Percentiles rank a stretch among this genome's conserved stretches.
Conservation (phyloP, 2,329 filamentous ascomycete species). For the Furcasterigmium furcatum region DNA sequence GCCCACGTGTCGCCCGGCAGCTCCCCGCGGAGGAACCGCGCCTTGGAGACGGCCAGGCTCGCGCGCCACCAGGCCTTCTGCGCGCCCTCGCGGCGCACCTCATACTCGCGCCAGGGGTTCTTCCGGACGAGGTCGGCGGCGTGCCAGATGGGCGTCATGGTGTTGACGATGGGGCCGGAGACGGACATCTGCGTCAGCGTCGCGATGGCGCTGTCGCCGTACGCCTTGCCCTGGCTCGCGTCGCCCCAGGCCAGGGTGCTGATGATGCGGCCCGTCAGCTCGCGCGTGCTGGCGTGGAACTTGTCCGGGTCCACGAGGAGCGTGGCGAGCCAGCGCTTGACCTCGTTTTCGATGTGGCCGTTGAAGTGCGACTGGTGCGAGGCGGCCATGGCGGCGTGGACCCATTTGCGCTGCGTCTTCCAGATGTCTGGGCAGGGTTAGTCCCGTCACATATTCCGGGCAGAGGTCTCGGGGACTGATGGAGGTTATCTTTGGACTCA, state of each 20-base stretch:
- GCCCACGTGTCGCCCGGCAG: slow-evolving; percentile 44
- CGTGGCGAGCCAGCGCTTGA: slow-evolving; percentile 40
- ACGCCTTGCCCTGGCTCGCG: slow-evolving; percentile 38
- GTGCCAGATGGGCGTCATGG: slow-evolving; percentile 44
- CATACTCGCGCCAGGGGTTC: slow-evolving; percentile 46
- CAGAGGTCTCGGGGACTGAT: too few species aligned
- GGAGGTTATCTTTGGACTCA: too few species aligned
- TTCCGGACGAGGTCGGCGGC: slow-evolving; percentile 31
- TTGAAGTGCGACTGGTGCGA: slow-evolving; percentile 38
- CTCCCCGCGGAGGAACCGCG: slow-evolving; percentile 32
- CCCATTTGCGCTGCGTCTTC: slow-evolving; percentile 47
- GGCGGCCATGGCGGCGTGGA: slow-evolving; percentile 44
- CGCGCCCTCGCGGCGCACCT: slow-evolving; percentile 36
- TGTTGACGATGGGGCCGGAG: slow-evolving; percentile 48
- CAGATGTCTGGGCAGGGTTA: slow-evolving; percentile 34
- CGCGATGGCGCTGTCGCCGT: slow-evolving; percentile 41
- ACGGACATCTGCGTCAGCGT: slow-evolving; percentile 49
- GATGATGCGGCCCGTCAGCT: slow-evolving; percentile 48
- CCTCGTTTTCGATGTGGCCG: slow-evolving; percentile 44
- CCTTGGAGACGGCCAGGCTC: slow-evolving; percentile 36
- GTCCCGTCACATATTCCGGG: not conserved
- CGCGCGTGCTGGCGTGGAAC: slow-evolving; percentile 42
- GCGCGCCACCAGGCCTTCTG: slow-evolving; percentile 44
- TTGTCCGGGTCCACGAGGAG: slow-evolving; percentile 41
- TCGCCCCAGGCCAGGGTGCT: slow-evolving; percentile 47